Percentiles rank a stretch among this genome's conserved stretches.
Evolutionary conservation across 176 grass and related monocot genomes (phyloP).

Genomic region (Elymus sibiricus): DNA sequence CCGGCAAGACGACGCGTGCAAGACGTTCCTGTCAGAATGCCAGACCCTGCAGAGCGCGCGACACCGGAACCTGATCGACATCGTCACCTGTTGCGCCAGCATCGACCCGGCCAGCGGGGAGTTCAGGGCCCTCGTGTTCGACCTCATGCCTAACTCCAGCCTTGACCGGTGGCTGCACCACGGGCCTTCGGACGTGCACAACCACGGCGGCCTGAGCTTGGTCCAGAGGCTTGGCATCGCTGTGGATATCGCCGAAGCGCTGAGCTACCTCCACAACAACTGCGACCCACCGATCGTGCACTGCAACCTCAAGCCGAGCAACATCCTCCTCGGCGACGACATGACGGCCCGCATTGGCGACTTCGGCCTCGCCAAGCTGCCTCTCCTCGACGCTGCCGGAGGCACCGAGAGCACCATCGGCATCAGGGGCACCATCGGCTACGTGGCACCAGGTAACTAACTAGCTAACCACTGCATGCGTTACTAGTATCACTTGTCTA

Average conservation of each 20-base stretch:
- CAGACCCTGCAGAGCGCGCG: constrained; percentile 21
- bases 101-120: constrained; percentile 26
- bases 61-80: constrained; percentile 43
- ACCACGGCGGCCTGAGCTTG: neutral
- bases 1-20: constrained; percentile 22
- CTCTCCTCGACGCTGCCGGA: neutral
- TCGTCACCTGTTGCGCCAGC: constrained; percentile 37
- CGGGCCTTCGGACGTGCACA: neutral
- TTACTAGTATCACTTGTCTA: no score
- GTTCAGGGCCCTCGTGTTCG: constrained; percentile 42
- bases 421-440: constrained; percentile 36
- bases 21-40: constrained; percentile 40
- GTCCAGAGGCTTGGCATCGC: constrained; percentile 22
- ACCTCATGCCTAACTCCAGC: constrained; percentile 51
- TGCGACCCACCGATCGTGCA: constrained; percentile 23
- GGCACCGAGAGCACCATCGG: neutral
- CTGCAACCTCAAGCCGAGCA: constrained; percentile 47
- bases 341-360: constrained; percentile 43
- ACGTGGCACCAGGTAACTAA: constrained; percentile 45
- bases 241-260: constrained; percentile 28
- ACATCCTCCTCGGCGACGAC: constrained; percentile 41
- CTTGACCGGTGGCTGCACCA: constrained; percentile 47
- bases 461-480: no score
- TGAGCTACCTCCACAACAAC: constrained; percentile 40
- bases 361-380: constrained; percentile 44